phyloP scores from a whole-genome alignment of 345 rosid species.

The Eucalyptus decipiens region DNA sequence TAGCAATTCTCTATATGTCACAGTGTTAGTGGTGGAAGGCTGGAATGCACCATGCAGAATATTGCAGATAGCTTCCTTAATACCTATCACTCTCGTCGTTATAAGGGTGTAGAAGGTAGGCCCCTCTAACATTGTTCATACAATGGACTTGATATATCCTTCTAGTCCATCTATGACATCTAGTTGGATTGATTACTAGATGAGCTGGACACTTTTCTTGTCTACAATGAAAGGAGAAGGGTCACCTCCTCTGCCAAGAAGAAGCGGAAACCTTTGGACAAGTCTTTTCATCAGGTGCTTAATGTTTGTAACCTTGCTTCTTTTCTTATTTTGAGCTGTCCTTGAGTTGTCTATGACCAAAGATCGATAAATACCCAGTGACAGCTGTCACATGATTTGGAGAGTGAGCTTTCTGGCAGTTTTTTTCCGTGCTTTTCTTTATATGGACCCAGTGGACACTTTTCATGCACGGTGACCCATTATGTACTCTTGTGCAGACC shows the following conservation, averaged over 20 bases:
- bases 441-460: background rate
- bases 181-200: constrained; percentile 19
- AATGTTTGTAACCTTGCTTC: background rate
- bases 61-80: constrained; percentile 77
- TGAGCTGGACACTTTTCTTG: constrained; percentile 69
- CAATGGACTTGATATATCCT: background rate
- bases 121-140: background rate
- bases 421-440: background rate
- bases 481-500: constrained; percentile 42
- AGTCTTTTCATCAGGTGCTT: constrained; percentile 75
- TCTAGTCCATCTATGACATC: background rate
- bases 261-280: constrained; percentile 54
- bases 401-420: background rate
- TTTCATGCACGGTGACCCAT: background rate
- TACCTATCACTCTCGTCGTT: constrained; percentile 49
- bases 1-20: constrained; percentile 1
- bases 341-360: background rate
- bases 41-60: constrained; percentile 98
- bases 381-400: background rate
- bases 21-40: constrained; percentile 81
- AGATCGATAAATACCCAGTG: background rate
- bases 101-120: constrained; percentile 58
- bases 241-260: constrained; percentile 95
- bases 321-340: background rate
- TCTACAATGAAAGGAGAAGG: constrained; percentile 74